A percentile compares a stretch with the other conserved stretches of the same genome.
Conservation (phyloP, 2,329 filamentous ascomycete genomes). For the Penicillium sp. region DNA sequence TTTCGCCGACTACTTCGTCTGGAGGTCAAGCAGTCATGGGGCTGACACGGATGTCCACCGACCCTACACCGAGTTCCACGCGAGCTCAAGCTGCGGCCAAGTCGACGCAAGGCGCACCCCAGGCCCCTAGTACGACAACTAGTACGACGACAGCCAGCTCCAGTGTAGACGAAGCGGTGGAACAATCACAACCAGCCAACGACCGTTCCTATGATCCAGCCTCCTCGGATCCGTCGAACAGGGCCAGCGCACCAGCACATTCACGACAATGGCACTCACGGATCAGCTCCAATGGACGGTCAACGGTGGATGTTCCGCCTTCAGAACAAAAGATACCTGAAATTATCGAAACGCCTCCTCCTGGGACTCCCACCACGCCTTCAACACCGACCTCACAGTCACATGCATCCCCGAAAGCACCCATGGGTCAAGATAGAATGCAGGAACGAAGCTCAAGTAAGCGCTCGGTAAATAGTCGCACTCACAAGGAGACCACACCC, state of each 20-base stretch:
- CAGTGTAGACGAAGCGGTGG: too few species aligned
- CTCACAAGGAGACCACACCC: constrained; percentile 37
- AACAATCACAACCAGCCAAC: constrained; percentile 27
- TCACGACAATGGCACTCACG: constrained; percentile 49
- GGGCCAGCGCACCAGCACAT: too few species aligned
- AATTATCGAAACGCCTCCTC: constrained; percentile 58
- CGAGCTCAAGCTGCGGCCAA: constrained; percentile 17
- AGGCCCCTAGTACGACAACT: too few species aligned
- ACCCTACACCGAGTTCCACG: constrained; percentile 26
- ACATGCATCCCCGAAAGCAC: too few species aligned
- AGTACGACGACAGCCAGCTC: too few species aligned
- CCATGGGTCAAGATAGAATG: too few species aligned
- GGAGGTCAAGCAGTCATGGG: constrained; percentile 30
- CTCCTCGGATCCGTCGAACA: too few species aligned
- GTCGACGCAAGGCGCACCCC: too few species aligned
- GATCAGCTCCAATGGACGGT: constrained; percentile 49
- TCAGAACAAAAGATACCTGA: constrained; percentile 45
- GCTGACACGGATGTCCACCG: constrained; percentile 31
- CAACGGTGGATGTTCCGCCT: constrained; percentile 44
- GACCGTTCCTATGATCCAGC: too few species aligned
- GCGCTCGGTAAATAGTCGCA: constrained; percentile 25
- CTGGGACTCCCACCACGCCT: too few species aligned
- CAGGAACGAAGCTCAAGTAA: constrained; percentile 23
- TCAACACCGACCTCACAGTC: constrained; percentile 31
- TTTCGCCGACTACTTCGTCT: constrained; percentile 24